Base-by-base conservation (phyloP, 768 basidiomycete species). In the Ramaria sp. region DNA sequence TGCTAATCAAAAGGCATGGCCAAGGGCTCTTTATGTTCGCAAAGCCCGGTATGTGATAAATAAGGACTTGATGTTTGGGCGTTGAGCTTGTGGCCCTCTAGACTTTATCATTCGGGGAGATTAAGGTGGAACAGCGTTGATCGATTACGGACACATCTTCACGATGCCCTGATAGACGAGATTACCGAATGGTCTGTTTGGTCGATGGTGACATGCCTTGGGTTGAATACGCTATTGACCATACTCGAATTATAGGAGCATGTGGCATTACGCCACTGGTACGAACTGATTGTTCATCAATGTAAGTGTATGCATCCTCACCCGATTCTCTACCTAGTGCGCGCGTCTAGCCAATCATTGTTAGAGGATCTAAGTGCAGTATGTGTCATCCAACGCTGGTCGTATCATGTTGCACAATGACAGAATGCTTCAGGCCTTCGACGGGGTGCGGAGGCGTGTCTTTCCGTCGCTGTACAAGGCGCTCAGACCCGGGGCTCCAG, bases 61-160 rank as follows among this genome's bases (percentile, higher is more conserved):
- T 9, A 13, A 13, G 9, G 1, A 37, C 13, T 10, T 38, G 9
- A 45, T 43, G 34, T 43, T 31, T 13, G 13, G 9, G 9, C 34
- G 12, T 33, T 34, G 30, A 20, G 45, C 27, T 27, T 3, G 24
- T 17, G 37, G 19, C 45, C 39, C 7, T 1, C 45, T 43, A 63
- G 63, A n/a, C 54, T 63, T 12, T 59, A 62, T 33, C 82, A 88
- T 61, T 77, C 84, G 17, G 79, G 81, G 10, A 76, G 86, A 17
- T 68, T 88, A 48, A 75, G 77, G 12, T 87, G 86, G 85, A 87
- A 86, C 61, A 80, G 80, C 0, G 75, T 85, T n/a, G 86, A 88
- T 65, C 76, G 86, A 47, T 71, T 71, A 57, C 76, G 84, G 54
- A 78, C 81, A 4, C 66, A 71, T 4, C 68, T 83, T 12, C 82